Conservation (phyloP, 768 basidiomycete genomes). For the Mycena maculata region DNA sequence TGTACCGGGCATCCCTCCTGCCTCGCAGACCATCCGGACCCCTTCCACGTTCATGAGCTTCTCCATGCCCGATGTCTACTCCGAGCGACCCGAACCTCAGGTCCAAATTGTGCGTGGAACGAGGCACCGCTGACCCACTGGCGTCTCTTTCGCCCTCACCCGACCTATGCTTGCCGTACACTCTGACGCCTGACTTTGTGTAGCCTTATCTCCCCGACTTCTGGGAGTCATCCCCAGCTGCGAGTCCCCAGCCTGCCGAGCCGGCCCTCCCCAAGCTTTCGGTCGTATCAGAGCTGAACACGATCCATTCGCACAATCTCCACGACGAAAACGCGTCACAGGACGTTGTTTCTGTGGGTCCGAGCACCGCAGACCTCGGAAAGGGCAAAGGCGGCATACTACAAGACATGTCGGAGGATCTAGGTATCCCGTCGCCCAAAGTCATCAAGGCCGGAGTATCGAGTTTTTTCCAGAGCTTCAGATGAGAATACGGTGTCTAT, state of each 20-base stretch:
- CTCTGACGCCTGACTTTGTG: slow-evolving; percentile 52
- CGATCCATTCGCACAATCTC: slow-evolving; percentile 52
- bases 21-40: slow-evolving; percentile 39
- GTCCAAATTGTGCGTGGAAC: slow-evolving; percentile 68
- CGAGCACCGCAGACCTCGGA: not conserved
- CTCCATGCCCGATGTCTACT: slow-evolving; percentile 67
- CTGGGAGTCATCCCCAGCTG: slow-evolving; percentile 51
- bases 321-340: slow-evolving; percentile 38
- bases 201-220: slow-evolving; percentile 63
- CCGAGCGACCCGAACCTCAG: slow-evolving; percentile 53
- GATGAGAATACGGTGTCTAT: not conserved
- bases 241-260: slow-evolving; percentile 31
- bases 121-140: too few relatives aligned
- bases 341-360: slow-evolving; percentile 31
- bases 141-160: slow-evolving; percentile 18
- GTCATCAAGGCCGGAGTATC: slow-evolving; percentile 21
- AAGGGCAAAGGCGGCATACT: slow-evolving; percentile 29
- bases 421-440: slow-evolving; percentile 19
- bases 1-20: slow-evolving; percentile 58
- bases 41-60: slow-evolving; percentile 57
- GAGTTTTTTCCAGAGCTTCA: slow-evolving; percentile 24
- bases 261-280: slow-evolving; percentile 55
- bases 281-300: slow-evolving; percentile 55
- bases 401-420: slow-evolving; percentile 27
- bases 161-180: slow-evolving; percentile 49